phyloP scores from a whole-genome alignment of 2,329 filamentous ascomycete genomes.

The Hymenoscyphus occultus region DNA sequence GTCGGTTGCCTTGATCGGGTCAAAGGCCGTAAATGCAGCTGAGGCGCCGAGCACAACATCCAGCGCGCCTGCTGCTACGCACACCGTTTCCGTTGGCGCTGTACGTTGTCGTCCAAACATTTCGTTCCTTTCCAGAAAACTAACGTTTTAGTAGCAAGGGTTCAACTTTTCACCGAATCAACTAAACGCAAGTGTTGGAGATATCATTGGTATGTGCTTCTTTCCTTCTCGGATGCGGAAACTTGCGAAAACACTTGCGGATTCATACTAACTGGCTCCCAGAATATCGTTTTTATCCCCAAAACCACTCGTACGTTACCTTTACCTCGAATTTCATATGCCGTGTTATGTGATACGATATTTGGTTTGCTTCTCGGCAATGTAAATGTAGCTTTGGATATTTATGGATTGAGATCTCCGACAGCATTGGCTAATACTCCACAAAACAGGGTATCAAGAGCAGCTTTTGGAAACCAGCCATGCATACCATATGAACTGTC shows the following conservation, averaged over 20 bases:
- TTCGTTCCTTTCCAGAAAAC: slow-evolving; percentile 1
- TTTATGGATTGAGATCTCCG: neutral
- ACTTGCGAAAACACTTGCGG: neutral
- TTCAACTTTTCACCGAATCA: slow-evolving; percentile 38
- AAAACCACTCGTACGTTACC: slow-evolving; percentile 49
- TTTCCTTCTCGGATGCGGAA: neutral
- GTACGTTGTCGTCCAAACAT: slow-evolving; percentile 26
- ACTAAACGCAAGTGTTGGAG: slow-evolving; percentile 43
- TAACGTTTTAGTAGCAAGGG: slow-evolving; percentile 24
- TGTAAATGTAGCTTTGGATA: neutral
- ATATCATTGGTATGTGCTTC: slow-evolving; percentile 43
- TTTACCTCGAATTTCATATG: neutral
- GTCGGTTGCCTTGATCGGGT: slow-evolving; percentile 18
- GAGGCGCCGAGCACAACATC: slow-evolving; percentile 21
- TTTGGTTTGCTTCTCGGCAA: neutral
- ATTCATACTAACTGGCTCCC: slow-evolving; percentile 11
- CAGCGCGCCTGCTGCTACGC: slow-evolving; percentile 26
- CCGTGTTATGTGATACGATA: neutral
- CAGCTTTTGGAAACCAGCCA: slow-evolving; percentile 52
- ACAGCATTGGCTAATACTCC: neutral
- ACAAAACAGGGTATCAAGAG: slow-evolving; percentile 47
- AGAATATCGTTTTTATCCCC: slow-evolving; percentile 59
- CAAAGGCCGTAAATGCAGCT: slow-evolving; percentile 9
- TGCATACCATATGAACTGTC: slow-evolving; percentile 61
- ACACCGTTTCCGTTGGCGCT: slow-evolving; percentile 34